Base-by-base conservation (phyloP, 1,139 yeast genomes). In the Lodderomyces orthopsilosis region DNA sequence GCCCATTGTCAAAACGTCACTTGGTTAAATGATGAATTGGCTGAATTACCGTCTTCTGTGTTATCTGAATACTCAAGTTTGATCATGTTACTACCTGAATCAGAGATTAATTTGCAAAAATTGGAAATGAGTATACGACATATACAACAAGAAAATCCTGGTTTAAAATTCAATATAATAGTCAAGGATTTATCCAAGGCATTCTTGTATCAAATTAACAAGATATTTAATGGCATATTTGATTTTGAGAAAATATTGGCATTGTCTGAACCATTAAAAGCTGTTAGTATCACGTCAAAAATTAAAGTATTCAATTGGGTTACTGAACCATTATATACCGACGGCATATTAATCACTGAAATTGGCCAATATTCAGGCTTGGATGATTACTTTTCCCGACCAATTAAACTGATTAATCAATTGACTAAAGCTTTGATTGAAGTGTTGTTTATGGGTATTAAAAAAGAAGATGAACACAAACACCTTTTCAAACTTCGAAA, bases 1-100 rank as follows among this genome's bases (percentile, higher is more conserved):
- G 86, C 81, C 8, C 68, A 83, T 40, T 80, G 87, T 41, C 76
- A 71, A 24, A 74, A 75, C 48, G 77, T 84, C 17, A 67, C 79
- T 18, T 84, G 90, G 86, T 68, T 86, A 15, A 67, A 64, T 36
- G 66, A 65, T 13, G 55, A 52, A 2, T 37, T 49, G 18, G 6
- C 38, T 2, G 37, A 30, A 6, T 35, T 50, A 9, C 45, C 46
- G 19, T 18, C 41, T 1, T 36, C 42, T 35, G 41, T 53, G 6
- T 58, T 60, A 43, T 51, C 46, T 5, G 55, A 52, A 37, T 58
- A 57, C 41, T 52, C 63, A 19, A 69, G 72, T 28, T 56, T 76
- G 17, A 69, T 79, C 13, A 60, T 77, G 5, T 44, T 77, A 3
- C 43, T 64, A 6, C 52, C 52, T 2, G 44, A 39, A 36, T 39